Evolutionary conservation across 2,329 filamentous ascomycete species (phyloP).

Genomic region (Pyrenophora tritici-repentis): DNA sequence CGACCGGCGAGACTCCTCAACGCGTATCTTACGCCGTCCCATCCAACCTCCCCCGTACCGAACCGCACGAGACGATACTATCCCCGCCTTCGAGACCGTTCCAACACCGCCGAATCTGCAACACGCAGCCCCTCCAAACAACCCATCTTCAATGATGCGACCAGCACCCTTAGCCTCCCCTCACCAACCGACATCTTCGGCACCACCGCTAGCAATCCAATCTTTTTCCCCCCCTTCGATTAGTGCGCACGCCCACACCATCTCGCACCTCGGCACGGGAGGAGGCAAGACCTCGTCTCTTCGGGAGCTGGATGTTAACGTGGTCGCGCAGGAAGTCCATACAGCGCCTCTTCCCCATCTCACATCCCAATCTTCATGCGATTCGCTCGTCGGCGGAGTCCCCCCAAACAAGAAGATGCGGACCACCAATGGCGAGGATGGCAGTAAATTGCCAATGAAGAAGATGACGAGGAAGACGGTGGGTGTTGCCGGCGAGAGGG

Average conservation of each 20-base stretch:
- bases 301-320: slow-evolving; percentile 57
- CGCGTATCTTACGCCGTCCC: slow-evolving; percentile 83
- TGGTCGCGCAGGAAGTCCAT: slow-evolving; percentile 43
- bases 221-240: slow-evolving; percentile 31
- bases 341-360: slow-evolving; percentile 39
- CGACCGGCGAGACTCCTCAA: slow-evolving; percentile 84
- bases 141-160: slow-evolving; percentile 58
- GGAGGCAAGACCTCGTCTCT: slow-evolving; percentile 36
- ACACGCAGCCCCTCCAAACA: slow-evolving; percentile 54
- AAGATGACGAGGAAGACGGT: slow-evolving; percentile 51
- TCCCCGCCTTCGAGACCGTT: slow-evolving; percentile 53
- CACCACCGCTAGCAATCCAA: slow-evolving; percentile 26
- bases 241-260: slow-evolving; percentile 29
- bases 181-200: slow-evolving; percentile 37
- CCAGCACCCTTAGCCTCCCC: slow-evolving; percentile 44
- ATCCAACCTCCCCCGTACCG: slow-evolving; percentile 76
- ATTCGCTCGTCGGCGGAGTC: slow-evolving; percentile 30
- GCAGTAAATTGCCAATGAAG: slow-evolving; percentile 52
- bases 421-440: slow-evolving; percentile 32
- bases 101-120: slow-evolving; percentile 34
- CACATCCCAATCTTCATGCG: slow-evolving; percentile 35
- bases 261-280: slow-evolving; percentile 31
- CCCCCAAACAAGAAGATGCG: slow-evolving; percentile 55
- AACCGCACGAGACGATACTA: slow-evolving; percentile 62
- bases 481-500: slow-evolving; percentile 42